phyloP scores from a whole-genome alignment of 176 grass and related monocot species.

The Eleusine indica region DNA sequence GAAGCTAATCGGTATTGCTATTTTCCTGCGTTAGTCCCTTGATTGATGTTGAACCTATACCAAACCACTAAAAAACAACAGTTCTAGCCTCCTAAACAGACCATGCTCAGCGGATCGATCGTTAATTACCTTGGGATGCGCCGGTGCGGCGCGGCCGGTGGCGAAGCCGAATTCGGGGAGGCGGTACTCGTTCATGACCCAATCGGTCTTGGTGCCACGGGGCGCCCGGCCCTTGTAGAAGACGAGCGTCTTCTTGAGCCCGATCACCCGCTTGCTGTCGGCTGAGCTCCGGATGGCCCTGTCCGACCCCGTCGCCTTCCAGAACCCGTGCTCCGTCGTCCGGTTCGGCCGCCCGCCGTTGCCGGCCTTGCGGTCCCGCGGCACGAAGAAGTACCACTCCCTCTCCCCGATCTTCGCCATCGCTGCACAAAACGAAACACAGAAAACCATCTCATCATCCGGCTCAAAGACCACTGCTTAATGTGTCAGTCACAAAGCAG shows the following conservation, averaged over 20 bases:
- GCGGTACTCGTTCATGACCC: slow-evolving; percentile 98
- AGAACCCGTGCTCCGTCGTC: slow-evolving; percentile 83
- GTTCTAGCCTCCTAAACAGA: not conserved
- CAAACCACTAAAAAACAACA: no score
- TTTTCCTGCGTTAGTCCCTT: not conserved
- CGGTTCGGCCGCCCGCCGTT: slow-evolving; percentile 81
- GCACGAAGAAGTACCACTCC: slow-evolving; percentile 99
- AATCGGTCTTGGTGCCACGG: slow-evolving; percentile 74
- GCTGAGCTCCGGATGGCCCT: slow-evolving; percentile 38
- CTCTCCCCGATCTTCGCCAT: slow-evolving; percentile 91
- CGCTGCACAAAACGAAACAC: slow-evolving; percentile 3
- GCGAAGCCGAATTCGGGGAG: slow-evolving; percentile 41
- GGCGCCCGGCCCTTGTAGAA: slow-evolving; percentile 86
- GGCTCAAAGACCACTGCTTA: not conserved
- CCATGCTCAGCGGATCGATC: not conserved
- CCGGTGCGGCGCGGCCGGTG: not conserved
- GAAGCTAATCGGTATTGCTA: not conserved
- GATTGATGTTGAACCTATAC: no score
- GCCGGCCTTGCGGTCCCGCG: slow-evolving; percentile 56
- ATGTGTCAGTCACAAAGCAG: not conserved
- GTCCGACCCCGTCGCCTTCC: slow-evolving; percentile 95
- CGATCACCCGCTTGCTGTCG: slow-evolving; percentile 66
- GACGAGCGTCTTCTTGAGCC: slow-evolving; percentile 93
- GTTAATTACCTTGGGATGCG: slow-evolving; percentile 43
- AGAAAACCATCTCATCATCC: not conserved